Percentiles rank a stretch among this genome's conserved stretches.
These are phyloP conservation scores for Conringia planisiliqua DNA, from an alignment of 345 rosid genomes.

Conservation along the genomic window DNA sequence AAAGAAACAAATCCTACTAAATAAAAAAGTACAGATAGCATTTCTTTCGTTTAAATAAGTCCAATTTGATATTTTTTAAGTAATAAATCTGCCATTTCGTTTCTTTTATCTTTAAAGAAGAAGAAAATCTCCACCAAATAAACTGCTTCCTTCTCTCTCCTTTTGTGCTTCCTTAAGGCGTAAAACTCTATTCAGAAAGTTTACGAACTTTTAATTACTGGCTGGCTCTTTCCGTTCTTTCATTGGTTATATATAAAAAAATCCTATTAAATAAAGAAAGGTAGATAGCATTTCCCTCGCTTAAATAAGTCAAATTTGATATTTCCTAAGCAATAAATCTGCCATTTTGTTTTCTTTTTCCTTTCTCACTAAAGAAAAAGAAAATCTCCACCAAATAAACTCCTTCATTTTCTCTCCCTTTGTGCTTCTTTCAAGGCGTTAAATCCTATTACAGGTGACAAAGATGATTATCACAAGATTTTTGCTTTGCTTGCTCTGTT, in stretches of 20 bases:
- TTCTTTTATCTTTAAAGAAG: background rate
- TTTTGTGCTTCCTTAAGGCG: no score
- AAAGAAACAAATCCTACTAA: no score
- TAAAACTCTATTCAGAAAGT: no score
- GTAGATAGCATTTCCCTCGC: background rate
- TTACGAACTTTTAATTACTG: background rate
- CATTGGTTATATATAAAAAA: background rate
- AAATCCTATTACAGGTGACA: background rate
- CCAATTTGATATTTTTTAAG: background rate
- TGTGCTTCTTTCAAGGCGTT: background rate
- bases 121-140: background rate
- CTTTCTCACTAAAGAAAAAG: background rate
- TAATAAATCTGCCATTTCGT: background rate
- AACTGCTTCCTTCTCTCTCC: no score
- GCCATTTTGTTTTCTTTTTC: constrained; percentile 15
- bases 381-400: background rate
- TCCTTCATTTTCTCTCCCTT: background rate
- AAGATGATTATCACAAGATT: background rate
- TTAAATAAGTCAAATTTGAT: background rate
- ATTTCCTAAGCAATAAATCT: background rate
- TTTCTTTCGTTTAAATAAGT: background rate
- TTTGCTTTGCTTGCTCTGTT: constrained; percentile 15
- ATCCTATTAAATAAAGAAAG: background rate
- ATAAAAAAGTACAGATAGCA: no score
- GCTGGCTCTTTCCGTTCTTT: background rate